These are phyloP conservation scores for Rostrohypoxylon terebratum DNA, from an alignment of 495 filamentous ascomycete genomes.

Conservation along the genomic window DNA sequence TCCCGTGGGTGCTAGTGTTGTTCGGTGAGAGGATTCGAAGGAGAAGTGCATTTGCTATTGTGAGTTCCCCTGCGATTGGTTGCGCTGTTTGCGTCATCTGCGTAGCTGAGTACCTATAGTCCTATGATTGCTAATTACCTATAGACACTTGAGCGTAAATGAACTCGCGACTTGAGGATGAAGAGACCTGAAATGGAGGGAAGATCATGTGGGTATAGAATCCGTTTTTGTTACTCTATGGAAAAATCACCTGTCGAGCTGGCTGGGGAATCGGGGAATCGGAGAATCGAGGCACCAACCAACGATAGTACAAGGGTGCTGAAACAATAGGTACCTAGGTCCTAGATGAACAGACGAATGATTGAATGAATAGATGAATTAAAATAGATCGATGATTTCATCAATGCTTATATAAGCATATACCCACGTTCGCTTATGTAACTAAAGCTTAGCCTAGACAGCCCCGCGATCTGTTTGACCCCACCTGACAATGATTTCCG, in stretches of 20 bases:
- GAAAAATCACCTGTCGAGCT: no score
- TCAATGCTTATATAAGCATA: not conserved
- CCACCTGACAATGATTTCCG: slow-evolving; percentile 2
- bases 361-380: not conserved
- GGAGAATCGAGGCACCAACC: no score
- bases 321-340: no score
- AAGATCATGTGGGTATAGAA: no score
- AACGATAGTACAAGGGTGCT: no score
- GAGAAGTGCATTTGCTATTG: slow-evolving; percentile 78
- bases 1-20: slow-evolving; percentile 88
- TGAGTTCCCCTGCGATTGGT: slow-evolving; percentile 8
- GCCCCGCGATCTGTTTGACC: slow-evolving; percentile 5
- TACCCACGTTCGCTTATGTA: no score
- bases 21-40: slow-evolving; percentile 83
- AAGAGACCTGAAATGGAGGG: not conserved
- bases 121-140: slow-evolving; percentile 7
- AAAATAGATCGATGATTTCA: not conserved
- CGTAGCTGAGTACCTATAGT: not conserved
- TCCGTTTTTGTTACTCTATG: no score
- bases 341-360: no score
- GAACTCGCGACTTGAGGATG: not conserved
- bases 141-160: slow-evolving; percentile 39
- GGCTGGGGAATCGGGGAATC: no score
- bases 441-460: no score
- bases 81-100: not conserved